Evolutionary conservation across 306 rosid genomes (phyloP).

Genomic region (Sophora flavescens): DNA sequence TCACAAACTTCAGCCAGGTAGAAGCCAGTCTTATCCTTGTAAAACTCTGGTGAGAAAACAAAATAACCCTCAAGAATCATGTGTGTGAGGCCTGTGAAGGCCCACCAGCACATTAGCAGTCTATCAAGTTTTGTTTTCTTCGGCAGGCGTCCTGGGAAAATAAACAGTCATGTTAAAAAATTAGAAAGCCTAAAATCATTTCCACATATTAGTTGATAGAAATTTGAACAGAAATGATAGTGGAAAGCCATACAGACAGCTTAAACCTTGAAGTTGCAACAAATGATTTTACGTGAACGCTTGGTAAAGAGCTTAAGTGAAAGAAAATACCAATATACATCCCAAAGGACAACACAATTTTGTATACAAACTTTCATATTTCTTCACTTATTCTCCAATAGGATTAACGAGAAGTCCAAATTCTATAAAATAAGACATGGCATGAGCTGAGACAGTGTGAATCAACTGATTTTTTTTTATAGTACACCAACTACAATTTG

Average conservation of each 20-base stretch:
- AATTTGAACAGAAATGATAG: not conserved
- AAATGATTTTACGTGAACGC: not conserved
- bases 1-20: conserved; percentile 93
- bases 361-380: not conserved
- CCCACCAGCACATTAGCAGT: conserved; percentile 96
- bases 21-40: conserved; percentile 72
- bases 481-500: conserved; percentile 16
- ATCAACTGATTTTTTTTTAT: not conserved
- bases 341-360: not conserved
- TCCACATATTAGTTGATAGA: not conserved
- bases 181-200: conserved; percentile 15
- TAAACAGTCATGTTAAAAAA: conserved; percentile 12
- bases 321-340: conserved; percentile 5
- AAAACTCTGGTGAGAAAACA: conserved; percentile 81
- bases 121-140: conserved; percentile 74
- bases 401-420: not conserved
- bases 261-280: conserved; percentile 28
- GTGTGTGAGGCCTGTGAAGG: conserved; percentile 92
- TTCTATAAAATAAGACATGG: not conserved
- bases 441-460: conserved; percentile 16
- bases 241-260: not conserved
- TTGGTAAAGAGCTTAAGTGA: not conserved
- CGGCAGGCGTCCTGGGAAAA: conserved; percentile 60
- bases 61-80: conserved; percentile 82
- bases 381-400: not conserved